phyloP scores from a whole-genome alignment of 1,284 basidiomycete species.

The Papiliotrema fonsecae region DNA sequence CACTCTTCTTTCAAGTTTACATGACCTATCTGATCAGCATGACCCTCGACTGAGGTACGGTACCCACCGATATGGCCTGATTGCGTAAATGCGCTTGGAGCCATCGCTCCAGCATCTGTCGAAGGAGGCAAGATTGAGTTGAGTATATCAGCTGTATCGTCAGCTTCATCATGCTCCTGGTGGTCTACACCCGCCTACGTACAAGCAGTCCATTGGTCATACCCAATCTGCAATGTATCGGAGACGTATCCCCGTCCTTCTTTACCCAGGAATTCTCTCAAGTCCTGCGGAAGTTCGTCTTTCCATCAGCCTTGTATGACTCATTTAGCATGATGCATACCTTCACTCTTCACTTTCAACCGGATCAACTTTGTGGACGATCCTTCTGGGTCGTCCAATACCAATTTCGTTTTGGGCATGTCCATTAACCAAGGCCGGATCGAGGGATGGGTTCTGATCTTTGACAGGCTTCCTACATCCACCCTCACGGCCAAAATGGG shows the following conservation, averaged over 20 bases:
- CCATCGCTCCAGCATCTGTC: constrained; percentile 62
- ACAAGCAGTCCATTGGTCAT: constrained; percentile 2
- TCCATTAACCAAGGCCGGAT: background rate
- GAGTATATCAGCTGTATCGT: constrained; percentile 68
- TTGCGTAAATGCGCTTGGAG: constrained; percentile 80
- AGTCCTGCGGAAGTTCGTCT: background rate
- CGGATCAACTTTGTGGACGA: background rate
- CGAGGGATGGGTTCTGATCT: background rate
- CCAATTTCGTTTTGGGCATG: background rate
- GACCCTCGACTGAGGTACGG: background rate
- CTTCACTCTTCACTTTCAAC: background rate
- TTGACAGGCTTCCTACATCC: background rate
- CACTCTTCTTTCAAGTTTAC: constrained; percentile 88
- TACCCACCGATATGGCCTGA: constrained; percentile 82
- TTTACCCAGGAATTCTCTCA: background rate
- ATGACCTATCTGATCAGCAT: constrained; percentile 53
- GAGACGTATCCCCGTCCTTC: background rate
- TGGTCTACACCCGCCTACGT: background rate
- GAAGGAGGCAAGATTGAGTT: constrained; percentile 69
- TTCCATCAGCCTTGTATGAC: background rate
- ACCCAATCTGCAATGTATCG: background rate
- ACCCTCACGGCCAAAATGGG: constrained; percentile 4
- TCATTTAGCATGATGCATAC: background rate
- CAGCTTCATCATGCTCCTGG: background rate
- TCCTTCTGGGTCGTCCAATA: background rate